Conservation (phyloP, 176 grass and related monocot genomes). For the Aegilops speltoides region DNA sequence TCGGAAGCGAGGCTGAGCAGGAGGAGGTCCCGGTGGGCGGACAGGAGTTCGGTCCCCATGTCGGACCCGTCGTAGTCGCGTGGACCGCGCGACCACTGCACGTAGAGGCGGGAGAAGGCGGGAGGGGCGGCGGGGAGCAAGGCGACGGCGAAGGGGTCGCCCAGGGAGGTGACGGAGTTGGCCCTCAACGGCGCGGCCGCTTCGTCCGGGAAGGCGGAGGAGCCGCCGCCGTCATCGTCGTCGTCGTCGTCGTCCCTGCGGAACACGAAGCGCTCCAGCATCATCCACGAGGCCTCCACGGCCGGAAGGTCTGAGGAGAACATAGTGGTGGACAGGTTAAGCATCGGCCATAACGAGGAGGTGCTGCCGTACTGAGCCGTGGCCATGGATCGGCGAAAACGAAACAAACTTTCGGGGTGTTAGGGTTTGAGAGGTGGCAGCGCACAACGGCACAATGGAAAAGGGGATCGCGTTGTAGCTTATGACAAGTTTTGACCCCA, state of each 20-base stretch:
- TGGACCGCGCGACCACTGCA: neutral
- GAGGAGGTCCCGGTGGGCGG: neutral
- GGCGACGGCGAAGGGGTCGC: neutral
- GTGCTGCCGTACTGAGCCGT: neutral
- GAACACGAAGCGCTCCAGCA: neutral
- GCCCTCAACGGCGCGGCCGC: neutral
- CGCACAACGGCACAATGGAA: too few species aligned
- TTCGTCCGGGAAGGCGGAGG: neutral
- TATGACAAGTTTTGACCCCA: neutral
- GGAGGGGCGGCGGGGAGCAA: neutral
- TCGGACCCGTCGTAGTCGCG: neutral
- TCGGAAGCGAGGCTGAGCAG: neutral
- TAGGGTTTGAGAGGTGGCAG: neutral
- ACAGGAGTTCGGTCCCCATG: neutral
- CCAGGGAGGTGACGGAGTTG: neutral
- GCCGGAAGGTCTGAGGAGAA: neutral
- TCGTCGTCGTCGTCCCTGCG: neutral
- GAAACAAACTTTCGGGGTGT: neutral
- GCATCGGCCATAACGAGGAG: neutral
- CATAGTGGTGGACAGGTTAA: neutral
- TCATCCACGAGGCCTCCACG: neutral
- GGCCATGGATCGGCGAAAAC: neutral
- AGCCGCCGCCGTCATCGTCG: neutral
- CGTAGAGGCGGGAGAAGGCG: neutral
- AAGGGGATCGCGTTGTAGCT: too few species aligned